Evolutionary conservation across 345 rosid species (phyloP).

Genomic region (Rhodamnia argentea): DNA sequence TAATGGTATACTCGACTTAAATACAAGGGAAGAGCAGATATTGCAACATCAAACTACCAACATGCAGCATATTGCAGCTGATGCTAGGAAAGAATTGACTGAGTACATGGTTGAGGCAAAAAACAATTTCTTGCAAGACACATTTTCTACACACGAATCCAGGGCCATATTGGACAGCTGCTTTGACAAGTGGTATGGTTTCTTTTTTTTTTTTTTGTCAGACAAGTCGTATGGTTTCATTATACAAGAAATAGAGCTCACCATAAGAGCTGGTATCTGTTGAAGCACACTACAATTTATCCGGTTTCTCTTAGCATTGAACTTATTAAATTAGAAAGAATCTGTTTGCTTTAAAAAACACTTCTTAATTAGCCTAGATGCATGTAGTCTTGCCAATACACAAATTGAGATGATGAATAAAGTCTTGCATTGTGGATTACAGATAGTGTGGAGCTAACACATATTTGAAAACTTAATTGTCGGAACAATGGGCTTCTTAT

Average conservation of each 20-base stretch:
- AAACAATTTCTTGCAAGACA: slow-evolving; percentile 41
- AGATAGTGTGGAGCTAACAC: neutral
- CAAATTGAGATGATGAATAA: neutral
- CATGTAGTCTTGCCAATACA: neutral
- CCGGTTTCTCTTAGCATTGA: neutral
- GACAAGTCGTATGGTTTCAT: slow-evolving; percentile 45
- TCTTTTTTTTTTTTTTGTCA: neutral
- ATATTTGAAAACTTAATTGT: neutral
- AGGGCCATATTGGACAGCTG: slow-evolving; percentile 34
- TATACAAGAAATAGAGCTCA: neutral
- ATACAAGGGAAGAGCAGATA: slow-evolving; percentile 33
- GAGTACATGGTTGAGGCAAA: slow-evolving; percentile 34
- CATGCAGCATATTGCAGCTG: slow-evolving; percentile 51
- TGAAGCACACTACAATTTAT: neutral
- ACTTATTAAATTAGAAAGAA: neutral
- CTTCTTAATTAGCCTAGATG: neutral
- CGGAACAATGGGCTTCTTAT: neutral
- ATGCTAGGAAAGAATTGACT: slow-evolving; percentile 36
- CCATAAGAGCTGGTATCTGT: neutral
- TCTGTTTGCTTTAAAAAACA: neutral
- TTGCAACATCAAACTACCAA: slow-evolving; percentile 42
- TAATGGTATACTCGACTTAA: slow-evolving; percentile 27
- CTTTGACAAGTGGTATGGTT: slow-evolving; percentile 54
- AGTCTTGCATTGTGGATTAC: neutral
- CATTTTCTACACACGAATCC: slow-evolving; percentile 53